Base-by-base conservation (phyloP, 225 moss, liverwort and hornwort genomes). In the Thuidium tamariscinum region DNA sequence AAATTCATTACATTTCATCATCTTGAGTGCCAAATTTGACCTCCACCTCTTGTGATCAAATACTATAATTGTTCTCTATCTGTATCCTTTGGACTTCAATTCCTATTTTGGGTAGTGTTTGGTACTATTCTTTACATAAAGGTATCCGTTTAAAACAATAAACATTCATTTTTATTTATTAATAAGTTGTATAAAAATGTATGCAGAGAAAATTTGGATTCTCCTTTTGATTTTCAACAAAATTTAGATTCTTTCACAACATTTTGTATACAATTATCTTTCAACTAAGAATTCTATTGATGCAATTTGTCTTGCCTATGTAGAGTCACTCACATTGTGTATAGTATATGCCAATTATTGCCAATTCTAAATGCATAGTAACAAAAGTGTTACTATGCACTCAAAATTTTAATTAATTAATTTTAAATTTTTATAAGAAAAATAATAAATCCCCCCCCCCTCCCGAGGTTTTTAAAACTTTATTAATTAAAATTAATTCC, bases 21-120 rank as follows among this genome's bases (percentile, higher is more conserved):
- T 44, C 5, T 37, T 11, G 37, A 67, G 37, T 68, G 39, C 4
- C 41, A 69, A 41, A 23, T 10, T 46, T 46, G 30, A 30, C 29
- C 10, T 72, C 5, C 2, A 71, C 5, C 27, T 70, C 26, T 70
- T 42, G 27, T 1, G 3, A 27, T 71, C 27, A 71, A 39, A 71
- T 0, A 0, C 5, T 46, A 21, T 12, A 2, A 10, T 29, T 29
- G 20, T 1, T 71, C 3, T 9, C 10, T 72, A 0, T 9, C 10
- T 72, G 0, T 0, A 0, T 18, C 7, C 7, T 0, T 30, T 72
- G 0, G 16, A 18, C 2, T 18, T 46, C 6, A 17, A 0, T 6
- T 46, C 11, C 0, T 1, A 0, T 30, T 72, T 17, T 1, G 4
- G 7, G 1, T 1, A 0, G 1, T 46, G 30, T 18, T 18, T 44